Conservation (phyloP, 176 grass and related monocot species). For the sorghum (Sorghum bicolor) region DNA sequence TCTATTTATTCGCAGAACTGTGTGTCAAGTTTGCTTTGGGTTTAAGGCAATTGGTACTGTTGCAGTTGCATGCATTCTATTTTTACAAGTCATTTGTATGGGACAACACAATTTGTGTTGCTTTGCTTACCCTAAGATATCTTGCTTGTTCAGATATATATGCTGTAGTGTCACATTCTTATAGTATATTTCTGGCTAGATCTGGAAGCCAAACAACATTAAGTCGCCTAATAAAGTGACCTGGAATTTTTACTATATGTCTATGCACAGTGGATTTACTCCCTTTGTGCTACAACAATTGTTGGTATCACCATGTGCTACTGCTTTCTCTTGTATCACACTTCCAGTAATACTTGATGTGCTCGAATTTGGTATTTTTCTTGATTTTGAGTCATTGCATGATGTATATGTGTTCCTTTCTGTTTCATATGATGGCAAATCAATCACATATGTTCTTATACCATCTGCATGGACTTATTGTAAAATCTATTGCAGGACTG, state of each 20-base stretch:
- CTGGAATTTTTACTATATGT: neutral
- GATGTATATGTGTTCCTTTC: neutral
- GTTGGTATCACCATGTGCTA: neutral
- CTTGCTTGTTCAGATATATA: neutral
- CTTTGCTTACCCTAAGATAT: neutral
- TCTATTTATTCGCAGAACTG: neutral
- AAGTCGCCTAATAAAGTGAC: neutral
- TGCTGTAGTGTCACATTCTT: neutral
- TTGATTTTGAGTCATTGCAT: neutral
- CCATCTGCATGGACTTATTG: neutral
- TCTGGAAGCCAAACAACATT: neutral
- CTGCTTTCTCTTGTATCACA: neutral
- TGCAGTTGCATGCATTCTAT: neutral
- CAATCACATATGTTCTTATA: neutral
- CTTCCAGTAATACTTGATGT: neutral
- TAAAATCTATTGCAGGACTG: conserved; percentile 60
- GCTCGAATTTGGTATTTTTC: neutral
- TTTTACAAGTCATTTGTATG: neutral
- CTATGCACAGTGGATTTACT: neutral
- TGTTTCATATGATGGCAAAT: neutral
- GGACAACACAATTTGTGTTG: neutral
- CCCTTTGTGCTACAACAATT: neutral
- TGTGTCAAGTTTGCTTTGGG: neutral
- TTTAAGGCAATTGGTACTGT: neutral
- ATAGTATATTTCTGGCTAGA: neutral